Base-by-base conservation (phyloP, 2,329 filamentous ascomycete species). In the Fusarium vanettenii region DNA sequence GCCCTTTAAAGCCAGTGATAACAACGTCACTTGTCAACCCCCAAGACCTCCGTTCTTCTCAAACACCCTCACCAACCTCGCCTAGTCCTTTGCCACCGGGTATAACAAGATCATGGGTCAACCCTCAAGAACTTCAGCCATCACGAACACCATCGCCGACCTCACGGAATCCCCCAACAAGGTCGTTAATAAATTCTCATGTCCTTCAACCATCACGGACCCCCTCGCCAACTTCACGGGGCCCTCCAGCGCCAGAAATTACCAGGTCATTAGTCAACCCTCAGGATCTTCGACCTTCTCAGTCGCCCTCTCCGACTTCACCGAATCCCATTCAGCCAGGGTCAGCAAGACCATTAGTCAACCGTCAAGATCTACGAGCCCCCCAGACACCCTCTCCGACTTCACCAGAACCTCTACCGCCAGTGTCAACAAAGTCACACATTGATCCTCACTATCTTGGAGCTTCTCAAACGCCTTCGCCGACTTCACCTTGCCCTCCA, bases 401-500 rank as follows among this genome's bases (percentile, higher is more conserved):
- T n/a, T 64, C 61, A 18, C 48, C 27, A 31, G 39, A 56, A 13
- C 48, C 50, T 52, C 31, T 25, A 4, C 60, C 41, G 25, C 22
- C 10, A 16, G 22, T 31, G 7, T 41, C 27, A 33, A n/a, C 27
- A 60, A 29, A n/a, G 29, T 6, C 60, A 37, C 3, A n/a, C 22
- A 31, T 33, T 14, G 37, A 25, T 18, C 4, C 35, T 18, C 48
- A 55, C 6, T 56, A 73, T 48, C 52, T 61, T 22, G 14, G 50
- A 9, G 27, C 62, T n/a, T 59, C 68, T 64, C 65, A 29, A 20
- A 70, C 70, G 20, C 69, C 72, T 13, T 75, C 72, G 27, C 60
- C 65, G 22, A 57, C 60, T 37, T 60, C 72, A 20, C 60, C 55
- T 22, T 62, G 69, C 45, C 64, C 56, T 56, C 29, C 48, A 31